Evolutionary conservation across 2,329 filamentous ascomycete genomes (phyloP).

Genomic region (Metarhizium sp.): DNA sequence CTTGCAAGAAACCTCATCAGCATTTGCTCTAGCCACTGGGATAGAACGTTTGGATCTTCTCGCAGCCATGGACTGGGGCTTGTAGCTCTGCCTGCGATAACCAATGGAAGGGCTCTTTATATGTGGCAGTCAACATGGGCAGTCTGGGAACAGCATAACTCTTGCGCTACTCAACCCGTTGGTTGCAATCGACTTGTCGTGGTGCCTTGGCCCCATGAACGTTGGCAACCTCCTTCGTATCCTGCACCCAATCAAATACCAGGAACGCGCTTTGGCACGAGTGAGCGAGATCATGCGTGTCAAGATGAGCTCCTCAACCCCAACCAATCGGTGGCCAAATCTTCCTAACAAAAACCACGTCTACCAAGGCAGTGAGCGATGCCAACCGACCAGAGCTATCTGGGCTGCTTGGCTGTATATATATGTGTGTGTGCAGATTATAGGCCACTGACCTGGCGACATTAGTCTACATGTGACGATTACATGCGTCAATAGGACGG

Average conservation of each 20-base stretch:
- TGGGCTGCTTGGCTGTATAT: not conserved
- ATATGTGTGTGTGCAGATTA: too few species aligned
- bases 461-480: too few species aligned
- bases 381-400: not conserved
- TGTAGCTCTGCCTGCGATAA: not conserved
- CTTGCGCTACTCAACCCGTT: not conserved
- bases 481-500: too few species aligned
- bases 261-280: constrained; percentile 6
- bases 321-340: not conserved
- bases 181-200: not conserved
- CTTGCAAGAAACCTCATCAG: not conserved
- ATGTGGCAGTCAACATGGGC: not conserved
- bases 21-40: not conserved
- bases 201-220: not conserved
- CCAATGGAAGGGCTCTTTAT: not conserved
- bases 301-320: not conserved
- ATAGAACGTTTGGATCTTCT: not conserved
- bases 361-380: not conserved
- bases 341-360: not conserved
- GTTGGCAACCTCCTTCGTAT: not conserved
- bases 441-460: too few species aligned
- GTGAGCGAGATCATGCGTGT: constrained; percentile 6
- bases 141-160: constrained; percentile 1
- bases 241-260: constrained; percentile 1
- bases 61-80: not conserved